phyloP scores from a whole-genome alignment of 2,329 filamentous ascomycete genomes.

The Hortaea sp. region DNA sequence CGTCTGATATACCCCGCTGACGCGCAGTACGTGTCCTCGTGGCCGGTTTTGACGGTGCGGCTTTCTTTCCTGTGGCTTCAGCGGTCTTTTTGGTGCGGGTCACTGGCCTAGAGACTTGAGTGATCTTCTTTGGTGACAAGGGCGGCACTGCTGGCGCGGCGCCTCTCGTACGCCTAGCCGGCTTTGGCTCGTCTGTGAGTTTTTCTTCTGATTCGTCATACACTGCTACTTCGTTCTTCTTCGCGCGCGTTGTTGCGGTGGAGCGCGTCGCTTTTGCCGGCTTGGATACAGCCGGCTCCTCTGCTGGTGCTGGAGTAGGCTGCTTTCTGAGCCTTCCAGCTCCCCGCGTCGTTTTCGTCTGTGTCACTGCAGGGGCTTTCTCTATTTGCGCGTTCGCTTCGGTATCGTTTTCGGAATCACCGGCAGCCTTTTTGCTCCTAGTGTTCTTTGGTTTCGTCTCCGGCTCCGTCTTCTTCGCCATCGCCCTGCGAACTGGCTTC shows the following conservation, averaged over 20 bases:
- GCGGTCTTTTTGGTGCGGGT: constrained; percentile 6
- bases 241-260: constrained; percentile 1
- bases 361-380: constrained; percentile 1
- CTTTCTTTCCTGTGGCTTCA: constrained; percentile 4
- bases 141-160: constrained; percentile 14
- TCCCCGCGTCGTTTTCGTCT: constrained; percentile 4
- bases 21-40: constrained; percentile 3
- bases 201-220: neutral
- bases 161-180: neutral
- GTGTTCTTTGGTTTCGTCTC: constrained; percentile 6
- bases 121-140: constrained; percentile 28
- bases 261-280: neutral
- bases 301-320: neutral
- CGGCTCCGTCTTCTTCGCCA: constrained; percentile 13
- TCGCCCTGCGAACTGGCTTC: constrained; percentile 24
- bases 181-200: constrained; percentile 1
- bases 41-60: neutral
- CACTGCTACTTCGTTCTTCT: neutral
- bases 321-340: constrained; percentile 4
- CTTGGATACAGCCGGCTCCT: neutral
- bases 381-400: neutral
- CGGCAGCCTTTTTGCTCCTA: constrained; percentile 1
- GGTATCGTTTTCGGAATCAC: neutral
- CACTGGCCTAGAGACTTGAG: constrained; percentile 19
- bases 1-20: constrained; percentile 19